Percentiles rank a stretch among this genome's conserved stretches.
phyloP scores from a whole-genome alignment of 1,284 basidiomycete genomes.

The Marasmius fiardii region DNA sequence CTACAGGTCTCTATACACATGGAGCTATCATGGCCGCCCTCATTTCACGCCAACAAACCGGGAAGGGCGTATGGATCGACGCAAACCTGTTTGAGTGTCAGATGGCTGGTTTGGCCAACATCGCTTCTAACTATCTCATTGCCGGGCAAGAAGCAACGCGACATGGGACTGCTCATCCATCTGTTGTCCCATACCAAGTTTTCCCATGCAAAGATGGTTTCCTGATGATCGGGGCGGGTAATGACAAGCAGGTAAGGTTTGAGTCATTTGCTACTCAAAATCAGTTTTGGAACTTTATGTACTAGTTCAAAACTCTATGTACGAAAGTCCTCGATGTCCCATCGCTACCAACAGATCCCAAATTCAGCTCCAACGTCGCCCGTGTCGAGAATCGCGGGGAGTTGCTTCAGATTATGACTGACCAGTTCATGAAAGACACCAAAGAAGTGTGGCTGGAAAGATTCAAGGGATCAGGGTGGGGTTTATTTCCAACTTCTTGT shows the following conservation, averaged over 20 bases:
- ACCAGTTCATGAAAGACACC: slow-evolving; percentile 52
- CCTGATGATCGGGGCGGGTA: slow-evolving; percentile 93
- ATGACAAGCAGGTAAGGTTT: slow-evolving; percentile 74
- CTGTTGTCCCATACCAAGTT: slow-evolving; percentile 90
- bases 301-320: slow-evolving; percentile 73
- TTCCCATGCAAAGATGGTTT: slow-evolving; percentile 89
- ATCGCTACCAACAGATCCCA: slow-evolving; percentile 52
- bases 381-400: slow-evolving; percentile 77
- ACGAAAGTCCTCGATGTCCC: slow-evolving; percentile 59
- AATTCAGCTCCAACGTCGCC: slow-evolving; percentile 70
- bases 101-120: slow-evolving; percentile 91
- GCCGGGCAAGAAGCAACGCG: slow-evolving; percentile 83
- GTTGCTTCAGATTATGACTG: slow-evolving; percentile 72
- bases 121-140: slow-evolving; percentile 92
- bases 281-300: too few relatives aligned
- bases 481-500: slow-evolving; percentile 18
- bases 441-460: slow-evolving; percentile 72
- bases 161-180: slow-evolving; percentile 90
- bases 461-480: slow-evolving; percentile 75
- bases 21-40: slow-evolving; percentile 92
- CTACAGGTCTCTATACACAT: slow-evolving; percentile 91
- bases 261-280: too few relatives aligned
- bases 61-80: slow-evolving; percentile 88
- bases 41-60: slow-evolving; percentile 79
- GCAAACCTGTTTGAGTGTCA: slow-evolving; percentile 87